phyloP scores from a whole-genome alignment of 1,284 basidiomycete genomes.

The Ustilago trichophora region DNA sequence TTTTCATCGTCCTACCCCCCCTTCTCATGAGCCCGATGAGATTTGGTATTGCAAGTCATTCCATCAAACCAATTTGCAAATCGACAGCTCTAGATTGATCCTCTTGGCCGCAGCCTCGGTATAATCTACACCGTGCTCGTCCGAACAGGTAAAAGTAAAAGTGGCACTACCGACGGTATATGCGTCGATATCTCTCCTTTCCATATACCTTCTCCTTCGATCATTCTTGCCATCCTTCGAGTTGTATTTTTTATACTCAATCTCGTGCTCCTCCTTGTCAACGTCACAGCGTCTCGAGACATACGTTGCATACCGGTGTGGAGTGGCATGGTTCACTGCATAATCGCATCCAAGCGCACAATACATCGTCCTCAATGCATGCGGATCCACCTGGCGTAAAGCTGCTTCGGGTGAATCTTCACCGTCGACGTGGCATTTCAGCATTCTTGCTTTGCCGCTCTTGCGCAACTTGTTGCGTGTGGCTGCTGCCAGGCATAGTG shows the following conservation, averaged over 20 bases:
- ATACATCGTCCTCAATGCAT: constrained; percentile 18
- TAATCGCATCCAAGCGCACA: constrained; percentile 31
- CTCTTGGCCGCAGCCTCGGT: constrained; percentile 19
- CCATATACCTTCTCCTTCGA: not conserved
- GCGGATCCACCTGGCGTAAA: constrained; percentile 26
- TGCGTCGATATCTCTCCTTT: constrained; percentile 28
- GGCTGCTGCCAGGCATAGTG: too few species aligned
- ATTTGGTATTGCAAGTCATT: too few species aligned
- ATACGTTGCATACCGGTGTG: constrained; percentile 8
- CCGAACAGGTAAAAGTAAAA: constrained; percentile 20
- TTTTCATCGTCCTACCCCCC: too few species aligned
- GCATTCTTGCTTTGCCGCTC: too few species aligned
- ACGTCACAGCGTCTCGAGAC: constrained; percentile 20
- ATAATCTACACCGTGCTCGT: constrained; percentile 6
- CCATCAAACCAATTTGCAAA: too few species aligned
- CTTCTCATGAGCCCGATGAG: too few species aligned
- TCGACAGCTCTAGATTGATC: constrained; percentile 31
- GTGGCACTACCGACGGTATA: constrained; percentile 25
- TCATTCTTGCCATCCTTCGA: constrained; percentile 10
- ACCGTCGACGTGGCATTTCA: constrained; percentile 20
- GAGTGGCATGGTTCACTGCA: constrained; percentile 12
- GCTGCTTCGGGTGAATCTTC: constrained; percentile 30
- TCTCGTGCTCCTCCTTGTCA: constrained; percentile 17
- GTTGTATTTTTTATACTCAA: constrained; percentile 18
- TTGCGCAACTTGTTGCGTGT: too few species aligned